These are phyloP conservation scores for Yamadazyma philogaea DNA, from an alignment of 805 yeast genomes.

Conservation along the genomic window DNA sequence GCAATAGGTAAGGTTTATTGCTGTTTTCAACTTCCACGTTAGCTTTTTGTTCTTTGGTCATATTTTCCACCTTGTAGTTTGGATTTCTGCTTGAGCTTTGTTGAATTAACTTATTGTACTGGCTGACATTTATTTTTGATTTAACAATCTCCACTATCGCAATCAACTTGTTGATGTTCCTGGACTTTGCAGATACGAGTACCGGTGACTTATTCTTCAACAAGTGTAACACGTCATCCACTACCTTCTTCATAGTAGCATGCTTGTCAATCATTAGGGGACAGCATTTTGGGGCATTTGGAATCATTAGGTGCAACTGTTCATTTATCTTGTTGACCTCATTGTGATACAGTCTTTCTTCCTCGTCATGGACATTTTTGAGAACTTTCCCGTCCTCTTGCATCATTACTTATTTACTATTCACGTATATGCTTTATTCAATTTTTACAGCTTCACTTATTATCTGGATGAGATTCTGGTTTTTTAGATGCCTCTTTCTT, in stretches of 20 bases:
- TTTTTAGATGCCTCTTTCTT: neutral
- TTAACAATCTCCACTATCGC: conserved; percentile 14
- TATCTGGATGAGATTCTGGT: neutral
- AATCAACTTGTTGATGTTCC: conserved; percentile 10
- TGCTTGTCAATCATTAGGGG: conserved; percentile 10
- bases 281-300: neutral
- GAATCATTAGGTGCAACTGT: neutral
- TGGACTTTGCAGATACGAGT: conserved; percentile 10
- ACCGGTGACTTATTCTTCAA: conserved; percentile 2
- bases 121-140: conserved; percentile 7
- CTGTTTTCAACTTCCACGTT: neutral
- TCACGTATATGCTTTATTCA: neutral
- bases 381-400: neutral
- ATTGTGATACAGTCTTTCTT: neutral
- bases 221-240: conserved; percentile 8
- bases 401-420: neutral
- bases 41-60: conserved; percentile 1
- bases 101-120: conserved; percentile 13
- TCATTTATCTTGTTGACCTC: neutral
- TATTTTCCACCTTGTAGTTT: neutral
- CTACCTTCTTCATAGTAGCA: conserved; percentile 11
- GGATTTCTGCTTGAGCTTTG: conserved; percentile 11
- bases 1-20: conserved; percentile 7
- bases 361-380: neutral
- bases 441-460: neutral